These are phyloP conservation scores for Amaranthus tricolor DNA, from an alignment of 179 eudicot species.

Conservation along the genomic window DNA sequence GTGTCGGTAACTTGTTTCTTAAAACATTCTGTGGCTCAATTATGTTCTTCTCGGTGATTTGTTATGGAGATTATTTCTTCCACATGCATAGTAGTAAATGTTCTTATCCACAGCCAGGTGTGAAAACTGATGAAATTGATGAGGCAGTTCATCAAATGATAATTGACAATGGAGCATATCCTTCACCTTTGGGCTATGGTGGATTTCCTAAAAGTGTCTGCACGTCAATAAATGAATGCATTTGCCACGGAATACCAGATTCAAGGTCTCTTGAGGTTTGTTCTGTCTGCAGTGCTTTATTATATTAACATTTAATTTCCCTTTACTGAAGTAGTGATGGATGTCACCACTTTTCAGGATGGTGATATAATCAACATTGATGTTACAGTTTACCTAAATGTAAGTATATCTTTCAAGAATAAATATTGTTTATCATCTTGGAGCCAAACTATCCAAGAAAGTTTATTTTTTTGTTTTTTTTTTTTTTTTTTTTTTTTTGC, in stretches of 20 bases:
- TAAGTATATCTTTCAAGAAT: conserved; percentile 36
- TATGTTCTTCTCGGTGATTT: conserved; percentile 7
- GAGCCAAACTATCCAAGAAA: background rate
- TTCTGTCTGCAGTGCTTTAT: conserved; percentile 7
- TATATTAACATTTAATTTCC: background rate
- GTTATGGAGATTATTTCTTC: background rate
- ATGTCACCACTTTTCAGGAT: conserved; percentile 53
- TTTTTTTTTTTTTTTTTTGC: background rate
- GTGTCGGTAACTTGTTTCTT: background rate
- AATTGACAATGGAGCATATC: conserved; percentile 92
- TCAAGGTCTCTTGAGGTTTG: conserved; percentile 87
- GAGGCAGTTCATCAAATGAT: conserved; percentile 98
- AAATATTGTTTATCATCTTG: background rate
- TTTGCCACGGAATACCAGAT: conserved; percentile 99
- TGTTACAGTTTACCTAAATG: conserved; percentile 87
- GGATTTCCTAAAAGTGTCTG: conserved; percentile 99
- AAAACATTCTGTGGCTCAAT: background rate
- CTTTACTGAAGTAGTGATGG: background rate
- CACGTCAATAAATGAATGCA: conserved; percentile 94
- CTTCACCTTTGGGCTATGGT: conserved; percentile 97
- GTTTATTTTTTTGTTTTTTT: background rate
- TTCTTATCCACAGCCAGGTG: conserved; percentile 81
- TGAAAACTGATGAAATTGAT: conserved; percentile 90
- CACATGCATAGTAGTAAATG: background rate
- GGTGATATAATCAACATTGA: conserved; percentile 93